Percentiles rank a stretch among this genome's conserved stretches.
Conservation (phyloP, 768 basidiomycete genomes). For the Pulveroboletus sp. region DNA sequence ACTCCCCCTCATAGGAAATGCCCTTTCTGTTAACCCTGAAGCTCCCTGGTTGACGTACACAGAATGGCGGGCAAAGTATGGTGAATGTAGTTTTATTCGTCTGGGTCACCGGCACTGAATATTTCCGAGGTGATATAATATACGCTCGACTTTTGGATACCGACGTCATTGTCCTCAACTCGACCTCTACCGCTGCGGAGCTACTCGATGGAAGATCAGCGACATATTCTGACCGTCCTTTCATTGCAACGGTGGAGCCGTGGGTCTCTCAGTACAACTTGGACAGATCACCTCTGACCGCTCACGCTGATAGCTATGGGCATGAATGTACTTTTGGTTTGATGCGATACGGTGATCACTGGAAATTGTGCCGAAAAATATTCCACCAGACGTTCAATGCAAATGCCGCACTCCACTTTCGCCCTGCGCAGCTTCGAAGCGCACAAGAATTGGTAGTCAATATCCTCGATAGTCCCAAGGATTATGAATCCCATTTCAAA, state of each 20-base stretch:
- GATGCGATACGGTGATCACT: too few species aligned
- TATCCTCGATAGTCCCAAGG: too few species aligned
- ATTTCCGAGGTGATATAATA: neutral
- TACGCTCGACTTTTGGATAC: neutral
- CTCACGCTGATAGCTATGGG: too few species aligned
- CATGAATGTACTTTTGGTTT: too few species aligned
- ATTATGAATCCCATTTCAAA: too few species aligned
- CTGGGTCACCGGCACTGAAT: neutral
- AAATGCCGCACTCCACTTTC: too few species aligned
- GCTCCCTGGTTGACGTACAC: slow-evolving; percentile 6
- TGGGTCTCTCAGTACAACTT: too few species aligned
- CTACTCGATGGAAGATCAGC: neutral
- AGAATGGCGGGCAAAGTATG: slow-evolving; percentile 4
- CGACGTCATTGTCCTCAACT: neutral
- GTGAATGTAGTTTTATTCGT: neutral
- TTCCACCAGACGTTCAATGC: too few species aligned
- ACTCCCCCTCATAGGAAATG: slow-evolving; percentile 3
- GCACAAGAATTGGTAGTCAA: too few species aligned
- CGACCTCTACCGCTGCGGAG: neutral
- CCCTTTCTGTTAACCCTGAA: neutral
- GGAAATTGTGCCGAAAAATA: too few species aligned
- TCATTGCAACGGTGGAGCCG: neutral
- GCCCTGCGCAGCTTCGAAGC: too few species aligned
- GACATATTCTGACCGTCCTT: slow-evolving; percentile 3
- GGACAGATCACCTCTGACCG: too few species aligned